Conservation (phyloP, 1,139 yeast species). For the Meyerozyma athensensis region DNA sequence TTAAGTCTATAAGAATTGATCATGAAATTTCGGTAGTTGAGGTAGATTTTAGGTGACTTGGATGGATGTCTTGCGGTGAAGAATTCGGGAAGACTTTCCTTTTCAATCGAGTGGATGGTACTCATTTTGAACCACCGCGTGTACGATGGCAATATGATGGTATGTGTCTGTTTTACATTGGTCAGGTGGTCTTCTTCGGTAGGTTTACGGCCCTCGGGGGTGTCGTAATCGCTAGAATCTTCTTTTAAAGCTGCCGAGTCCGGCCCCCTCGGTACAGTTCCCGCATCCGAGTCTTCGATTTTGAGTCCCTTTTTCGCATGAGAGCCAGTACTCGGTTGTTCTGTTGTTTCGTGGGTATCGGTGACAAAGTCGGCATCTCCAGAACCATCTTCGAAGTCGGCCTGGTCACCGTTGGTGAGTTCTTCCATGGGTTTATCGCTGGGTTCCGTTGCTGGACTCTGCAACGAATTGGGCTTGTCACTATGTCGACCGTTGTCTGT, state of each 20-base stretch:
- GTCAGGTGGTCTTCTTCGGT: conserved; percentile 6
- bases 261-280: not conserved
- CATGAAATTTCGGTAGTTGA: conserved; percentile 90
- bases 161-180: conserved; percentile 62
- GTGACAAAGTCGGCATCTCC: not conserved
- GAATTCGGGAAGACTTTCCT: conserved; percentile 85
- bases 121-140: conserved; percentile 84
- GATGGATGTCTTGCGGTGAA: conserved; percentile 71
- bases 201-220: not conserved
- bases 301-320: not conserved
- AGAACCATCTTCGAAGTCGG: not conserved
- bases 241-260: not conserved
- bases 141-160: conserved; percentile 90
- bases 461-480: not conserved
- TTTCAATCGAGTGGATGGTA: conserved; percentile 58
- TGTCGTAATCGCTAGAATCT: conserved; percentile 2
- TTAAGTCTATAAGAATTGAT: conserved; percentile 85
- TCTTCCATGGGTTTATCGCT: not conserved
- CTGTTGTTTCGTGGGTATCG: not conserved
- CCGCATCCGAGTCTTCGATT: not conserved
- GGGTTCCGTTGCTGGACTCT: not conserved
- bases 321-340: not conserved
- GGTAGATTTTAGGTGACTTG: conserved; percentile 84
- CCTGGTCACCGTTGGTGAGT: not conserved
- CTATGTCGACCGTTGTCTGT: not conserved